phyloP scores from a whole-genome alignment of 352 stramenopile species.

The Plasmopara muralis region DNA sequence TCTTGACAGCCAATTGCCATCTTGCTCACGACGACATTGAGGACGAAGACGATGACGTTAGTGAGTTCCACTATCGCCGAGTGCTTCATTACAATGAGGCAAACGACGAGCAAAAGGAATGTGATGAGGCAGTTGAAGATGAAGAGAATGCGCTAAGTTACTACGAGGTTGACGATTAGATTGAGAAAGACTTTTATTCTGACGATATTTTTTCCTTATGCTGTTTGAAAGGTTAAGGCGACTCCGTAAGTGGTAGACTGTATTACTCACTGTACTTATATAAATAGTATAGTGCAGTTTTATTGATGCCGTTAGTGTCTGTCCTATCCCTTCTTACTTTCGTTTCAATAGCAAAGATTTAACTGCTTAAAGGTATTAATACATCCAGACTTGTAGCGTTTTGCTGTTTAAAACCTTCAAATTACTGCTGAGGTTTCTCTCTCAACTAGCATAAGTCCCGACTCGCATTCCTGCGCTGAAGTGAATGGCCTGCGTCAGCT shows the following conservation, averaged over 20 bases:
- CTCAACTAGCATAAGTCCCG: background rate
- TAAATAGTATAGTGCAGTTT: too few relatives aligned
- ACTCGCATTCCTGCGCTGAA: constrained; percentile 4
- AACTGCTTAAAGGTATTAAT: too few relatives aligned
- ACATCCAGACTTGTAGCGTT: too few relatives aligned
- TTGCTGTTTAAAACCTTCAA: background rate
- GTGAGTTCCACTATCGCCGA: background rate
- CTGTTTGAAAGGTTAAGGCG: too few relatives aligned
- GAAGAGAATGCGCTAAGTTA: constrained; percentile 17
- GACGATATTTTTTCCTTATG: too few relatives aligned
- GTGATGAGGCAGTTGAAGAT: constrained; percentile 15
- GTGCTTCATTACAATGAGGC: constrained; percentile 23
- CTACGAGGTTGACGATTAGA: constrained; percentile 9
- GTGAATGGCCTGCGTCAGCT: constrained; percentile 17
- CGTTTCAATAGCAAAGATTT: too few relatives aligned
- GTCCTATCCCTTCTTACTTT: too few relatives aligned
- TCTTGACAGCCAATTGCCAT: background rate
- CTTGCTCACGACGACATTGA: constrained; percentile 4
- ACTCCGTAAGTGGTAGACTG: too few relatives aligned
- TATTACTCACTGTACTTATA: too few relatives aligned
- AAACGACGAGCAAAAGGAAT: constrained; percentile 13
- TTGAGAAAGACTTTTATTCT: constrained; percentile 8
- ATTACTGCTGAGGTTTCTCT: background rate
- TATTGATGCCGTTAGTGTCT: too few relatives aligned
- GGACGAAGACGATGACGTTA: background rate